Evolutionary conservation across 805 yeast species (phyloP).

Genomic region (Yarrowia sp.): DNA sequence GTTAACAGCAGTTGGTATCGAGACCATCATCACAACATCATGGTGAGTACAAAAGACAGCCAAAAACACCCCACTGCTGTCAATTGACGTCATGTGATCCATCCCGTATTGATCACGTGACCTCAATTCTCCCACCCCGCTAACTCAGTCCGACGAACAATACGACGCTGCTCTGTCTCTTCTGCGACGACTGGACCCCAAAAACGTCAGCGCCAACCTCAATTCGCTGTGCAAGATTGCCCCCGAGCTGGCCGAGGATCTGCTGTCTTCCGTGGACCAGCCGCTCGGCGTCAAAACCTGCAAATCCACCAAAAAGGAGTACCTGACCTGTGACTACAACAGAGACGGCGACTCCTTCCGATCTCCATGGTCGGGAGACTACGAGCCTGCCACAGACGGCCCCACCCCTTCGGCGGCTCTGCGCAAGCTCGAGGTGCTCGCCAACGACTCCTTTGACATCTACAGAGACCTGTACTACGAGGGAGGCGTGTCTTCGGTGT

Average conservation of each 20-base stretch:
- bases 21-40: constrained; percentile 16
- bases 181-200: constrained; percentile 76
- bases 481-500: constrained; percentile 89
- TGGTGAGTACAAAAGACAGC: constrained; percentile 11
- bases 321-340: constrained; percentile 89
- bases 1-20: constrained; percentile 4
- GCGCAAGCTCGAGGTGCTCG: constrained; percentile 76
- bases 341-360: constrained; percentile 92
- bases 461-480: constrained; percentile 94
- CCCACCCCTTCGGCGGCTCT: constrained; percentile 73
- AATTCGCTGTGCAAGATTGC: constrained; percentile 58
- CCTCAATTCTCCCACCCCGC: not conserved
- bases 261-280: constrained; percentile 84
- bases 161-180: constrained; percentile 82
- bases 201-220: constrained; percentile 58
- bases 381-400: constrained; percentile 66
- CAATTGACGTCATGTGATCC: not conserved
- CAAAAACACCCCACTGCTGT: too few relatives aligned
- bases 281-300: constrained; percentile 70
- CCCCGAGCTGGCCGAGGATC: constrained; percentile 83
- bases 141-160: constrained; percentile 53
- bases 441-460: constrained; percentile 90
- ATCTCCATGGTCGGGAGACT: constrained; percentile 88
- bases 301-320: constrained; percentile 59
- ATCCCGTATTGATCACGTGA: not conserved